phyloP scores from a whole-genome alignment of 225 moss, liverwort and hornwort genomes.

The Polytrichum commune region DNA sequence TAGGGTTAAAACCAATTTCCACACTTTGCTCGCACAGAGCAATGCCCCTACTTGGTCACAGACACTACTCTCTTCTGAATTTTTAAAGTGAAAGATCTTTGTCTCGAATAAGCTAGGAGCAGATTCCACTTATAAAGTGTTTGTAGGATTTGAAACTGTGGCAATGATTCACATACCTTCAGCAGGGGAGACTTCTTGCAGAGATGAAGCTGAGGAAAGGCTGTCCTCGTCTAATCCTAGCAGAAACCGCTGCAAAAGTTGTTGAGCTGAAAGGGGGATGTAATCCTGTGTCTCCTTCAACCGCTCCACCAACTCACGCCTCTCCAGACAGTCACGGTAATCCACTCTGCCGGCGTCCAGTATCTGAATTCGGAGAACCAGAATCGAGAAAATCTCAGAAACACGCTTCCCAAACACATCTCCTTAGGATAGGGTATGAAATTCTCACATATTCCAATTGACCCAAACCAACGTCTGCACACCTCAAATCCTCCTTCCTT shows the following conservation, averaged over 20 bases:
- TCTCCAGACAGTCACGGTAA: conserved; percentile 58
- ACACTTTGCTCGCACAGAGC: no score
- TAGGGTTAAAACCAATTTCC: no score
- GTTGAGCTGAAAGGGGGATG: conserved; percentile 44
- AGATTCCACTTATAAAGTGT: no score
- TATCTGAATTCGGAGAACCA: conserved; percentile 21
- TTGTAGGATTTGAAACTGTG: neutral
- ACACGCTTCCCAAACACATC: neutral
- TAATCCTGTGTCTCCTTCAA: conserved; percentile 53
- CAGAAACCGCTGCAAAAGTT: conserved; percentile 44
- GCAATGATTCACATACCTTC: conserved; percentile 30
- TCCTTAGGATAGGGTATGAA: neutral
- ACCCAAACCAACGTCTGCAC: neutral
- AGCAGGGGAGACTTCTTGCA: conserved; percentile 23
- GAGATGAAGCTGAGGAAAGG: conserved; percentile 13
- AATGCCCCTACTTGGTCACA: no score
- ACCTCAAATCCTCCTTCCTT: neutral
- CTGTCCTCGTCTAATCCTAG: conserved; percentile 34
- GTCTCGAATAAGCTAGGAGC: no score
- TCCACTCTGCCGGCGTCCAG: conserved; percentile 58
- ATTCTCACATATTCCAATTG: neutral
- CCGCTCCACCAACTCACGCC: conserved; percentile 54
- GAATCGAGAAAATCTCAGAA: neutral
- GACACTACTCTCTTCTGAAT: no score
- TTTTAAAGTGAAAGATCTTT: no score